phyloP scores from a whole-genome alignment of 169 alveolate genomes.

The Cryptosporidium sp. region DNA sequence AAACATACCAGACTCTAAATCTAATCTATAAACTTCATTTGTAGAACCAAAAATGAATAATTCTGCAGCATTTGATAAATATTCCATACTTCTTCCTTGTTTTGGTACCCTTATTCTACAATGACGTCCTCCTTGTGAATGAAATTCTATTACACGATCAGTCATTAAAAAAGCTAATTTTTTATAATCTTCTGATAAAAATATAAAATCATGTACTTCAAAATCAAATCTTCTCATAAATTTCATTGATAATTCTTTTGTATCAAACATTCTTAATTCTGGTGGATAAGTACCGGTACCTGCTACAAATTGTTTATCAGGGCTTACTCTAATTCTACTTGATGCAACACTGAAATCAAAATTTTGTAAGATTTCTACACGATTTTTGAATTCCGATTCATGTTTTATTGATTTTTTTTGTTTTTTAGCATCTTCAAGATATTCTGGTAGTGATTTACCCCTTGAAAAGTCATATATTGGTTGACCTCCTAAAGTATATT shows the following conservation, averaged over 20 bases:
- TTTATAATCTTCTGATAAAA: conserved; percentile 90
- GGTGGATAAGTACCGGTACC: conserved; percentile 93
- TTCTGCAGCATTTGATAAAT: conserved; percentile 85
- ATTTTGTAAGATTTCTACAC: conserved; percentile 89
- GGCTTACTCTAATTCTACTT: conserved; percentile 85
- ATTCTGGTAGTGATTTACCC: conserved; percentile 89
- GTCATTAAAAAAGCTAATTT: conserved; percentile 90
- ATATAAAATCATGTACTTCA: conserved; percentile 89
- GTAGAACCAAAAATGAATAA: conserved; percentile 87
- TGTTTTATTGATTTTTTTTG: conserved; percentile 85
- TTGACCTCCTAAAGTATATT: conserved; percentile 52
- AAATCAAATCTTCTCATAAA: conserved; percentile 92
- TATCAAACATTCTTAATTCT: conserved; percentile 90
- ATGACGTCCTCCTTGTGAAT: conserved; percentile 94
- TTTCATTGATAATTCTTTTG: conserved; percentile 88
- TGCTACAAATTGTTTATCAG: conserved; percentile 87
- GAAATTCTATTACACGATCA: conserved; percentile 93
- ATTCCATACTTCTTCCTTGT: conserved; percentile 89
- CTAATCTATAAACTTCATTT: conserved; percentile 87
- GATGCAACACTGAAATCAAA: conserved; percentile 89
- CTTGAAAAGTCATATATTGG: conserved; percentile 88
- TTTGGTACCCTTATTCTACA: conserved; percentile 92
- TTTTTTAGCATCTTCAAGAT: conserved; percentile 88
- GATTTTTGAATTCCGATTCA: conserved; percentile 84
- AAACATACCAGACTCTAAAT: conserved; percentile 90